Conservation (phyloP, 306 rosid genomes). For the Lathyrus aphaca region DNA sequence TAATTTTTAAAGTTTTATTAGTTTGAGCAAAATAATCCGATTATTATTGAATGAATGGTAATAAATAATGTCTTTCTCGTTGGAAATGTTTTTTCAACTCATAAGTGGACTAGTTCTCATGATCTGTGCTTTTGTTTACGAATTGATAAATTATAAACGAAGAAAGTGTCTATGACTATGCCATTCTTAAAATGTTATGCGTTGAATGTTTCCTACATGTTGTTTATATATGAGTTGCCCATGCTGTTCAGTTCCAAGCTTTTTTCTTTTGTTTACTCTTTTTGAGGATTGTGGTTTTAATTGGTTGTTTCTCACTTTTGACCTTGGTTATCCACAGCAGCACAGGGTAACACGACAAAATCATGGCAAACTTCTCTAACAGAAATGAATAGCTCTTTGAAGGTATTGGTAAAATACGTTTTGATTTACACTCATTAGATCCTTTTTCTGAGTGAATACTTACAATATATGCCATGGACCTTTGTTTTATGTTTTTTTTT, state of each 20-base stretch:
- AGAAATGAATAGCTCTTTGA: constrained; percentile 57
- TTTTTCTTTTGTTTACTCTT: constrained; percentile 9
- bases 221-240: constrained; percentile 24
- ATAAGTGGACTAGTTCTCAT: constrained; percentile 6
- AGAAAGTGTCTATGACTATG: neutral
- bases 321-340: constrained; percentile 43
- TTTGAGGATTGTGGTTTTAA: constrained; percentile 28
- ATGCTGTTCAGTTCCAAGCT: constrained; percentile 28
- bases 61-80: constrained; percentile 23
- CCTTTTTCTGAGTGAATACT: constrained; percentile 25
- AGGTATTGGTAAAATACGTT: constrained; percentile 51
- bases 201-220: constrained; percentile 1
- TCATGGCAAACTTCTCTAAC: constrained; percentile 49
- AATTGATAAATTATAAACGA: constrained; percentile 22
- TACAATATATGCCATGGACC: constrained; percentile 4
- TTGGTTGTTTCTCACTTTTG: constrained; percentile 36
- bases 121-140: neutral
- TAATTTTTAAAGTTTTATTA: constrained; percentile 10
- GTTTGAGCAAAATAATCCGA: neutral
- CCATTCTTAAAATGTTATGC: constrained; percentile 27
- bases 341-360: constrained; percentile 39
- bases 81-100: neutral
- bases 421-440: neutral
- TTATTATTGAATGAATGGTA: constrained; percentile 15
- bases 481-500: constrained; percentile 42